These are phyloP conservation scores for Thuidium tamariscinum DNA, from an alignment of 225 moss, liverwort and hornwort species.

Conservation along the genomic window DNA sequence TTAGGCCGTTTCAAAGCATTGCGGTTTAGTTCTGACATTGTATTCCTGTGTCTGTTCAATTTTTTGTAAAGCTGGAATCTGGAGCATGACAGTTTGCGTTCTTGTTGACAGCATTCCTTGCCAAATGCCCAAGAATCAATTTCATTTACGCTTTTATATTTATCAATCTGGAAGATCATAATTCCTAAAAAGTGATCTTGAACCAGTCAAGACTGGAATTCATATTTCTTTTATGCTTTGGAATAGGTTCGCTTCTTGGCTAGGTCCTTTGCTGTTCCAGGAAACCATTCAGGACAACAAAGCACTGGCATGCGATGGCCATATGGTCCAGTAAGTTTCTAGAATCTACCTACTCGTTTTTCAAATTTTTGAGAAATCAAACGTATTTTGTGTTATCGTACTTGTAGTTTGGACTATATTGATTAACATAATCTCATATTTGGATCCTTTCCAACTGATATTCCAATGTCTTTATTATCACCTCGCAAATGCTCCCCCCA, in stretches of 20 bases:
- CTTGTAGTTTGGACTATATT: background rate
- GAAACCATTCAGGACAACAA: constrained; percentile 87
- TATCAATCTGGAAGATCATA: background rate
- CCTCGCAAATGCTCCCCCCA: background rate
- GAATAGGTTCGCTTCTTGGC: constrained; percentile 97
- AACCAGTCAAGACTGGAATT: background rate
- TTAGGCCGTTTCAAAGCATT: background rate
- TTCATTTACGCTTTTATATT: background rate
- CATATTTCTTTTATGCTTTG: background rate
- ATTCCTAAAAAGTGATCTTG: background rate
- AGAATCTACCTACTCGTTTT: background rate
- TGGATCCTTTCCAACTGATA: background rate
- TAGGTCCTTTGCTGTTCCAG: constrained; percentile 78
- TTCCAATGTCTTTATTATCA: background rate
- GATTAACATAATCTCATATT: background rate
- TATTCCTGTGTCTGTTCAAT: background rate
- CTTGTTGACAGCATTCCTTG: background rate
- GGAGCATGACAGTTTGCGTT: background rate
- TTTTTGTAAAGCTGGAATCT: background rate
- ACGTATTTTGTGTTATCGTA: background rate
- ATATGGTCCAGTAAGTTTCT: constrained; percentile 77
- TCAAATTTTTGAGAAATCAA: background rate
- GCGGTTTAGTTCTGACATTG: background rate
- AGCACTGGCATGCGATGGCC: constrained; percentile 95
- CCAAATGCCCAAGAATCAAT: background rate